A percentile compares a stretch with the other conserved stretches of the same genome.
Evolutionary conservation across 148 eudicot species (phyloP).

Genomic region (Heliosperma pusillum): DNA sequence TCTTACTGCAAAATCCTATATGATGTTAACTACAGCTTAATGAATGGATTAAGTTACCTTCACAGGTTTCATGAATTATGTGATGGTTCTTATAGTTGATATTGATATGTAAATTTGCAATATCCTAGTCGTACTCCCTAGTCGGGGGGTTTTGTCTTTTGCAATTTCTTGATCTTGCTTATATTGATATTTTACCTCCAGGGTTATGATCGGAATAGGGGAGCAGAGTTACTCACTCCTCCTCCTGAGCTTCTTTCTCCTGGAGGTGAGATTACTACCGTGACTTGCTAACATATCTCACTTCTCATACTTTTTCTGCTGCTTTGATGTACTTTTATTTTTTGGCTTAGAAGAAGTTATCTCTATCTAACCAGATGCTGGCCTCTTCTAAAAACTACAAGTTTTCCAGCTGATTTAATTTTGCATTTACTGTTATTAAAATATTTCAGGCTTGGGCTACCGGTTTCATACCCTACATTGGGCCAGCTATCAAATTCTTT

Average conservation of each 20-base stretch:
- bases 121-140: too few species aligned
- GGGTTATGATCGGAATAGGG: conserved; percentile 90
- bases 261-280: conserved; percentile 55
- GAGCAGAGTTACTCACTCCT: conserved; percentile 89
- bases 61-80: not conserved
- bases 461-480: conserved; percentile 74
- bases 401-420: conserved; percentile 4
- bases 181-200: conserved; percentile 28
- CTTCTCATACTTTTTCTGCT: conserved; percentile 1
- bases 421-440: not conserved
- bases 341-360: not conserved
- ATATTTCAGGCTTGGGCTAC: conserved; percentile 64
- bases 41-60: too few species aligned
- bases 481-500: conserved; percentile 69
- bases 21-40: too few species aligned
- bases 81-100: not conserved
- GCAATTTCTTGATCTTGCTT: conserved; percentile 7
- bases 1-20: not conserved
- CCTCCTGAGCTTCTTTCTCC: conserved; percentile 69
- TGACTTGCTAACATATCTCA: conserved; percentile 1
- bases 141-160: too few species aligned
- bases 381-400: not conserved
- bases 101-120: too few species aligned
- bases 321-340: conserved; percentile 1
- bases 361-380: not conserved